These are phyloP conservation scores for Uncinocarpus reesii DNA, from an alignment of 2,329 filamentous ascomycete species.

Conservation along the genomic window DNA sequence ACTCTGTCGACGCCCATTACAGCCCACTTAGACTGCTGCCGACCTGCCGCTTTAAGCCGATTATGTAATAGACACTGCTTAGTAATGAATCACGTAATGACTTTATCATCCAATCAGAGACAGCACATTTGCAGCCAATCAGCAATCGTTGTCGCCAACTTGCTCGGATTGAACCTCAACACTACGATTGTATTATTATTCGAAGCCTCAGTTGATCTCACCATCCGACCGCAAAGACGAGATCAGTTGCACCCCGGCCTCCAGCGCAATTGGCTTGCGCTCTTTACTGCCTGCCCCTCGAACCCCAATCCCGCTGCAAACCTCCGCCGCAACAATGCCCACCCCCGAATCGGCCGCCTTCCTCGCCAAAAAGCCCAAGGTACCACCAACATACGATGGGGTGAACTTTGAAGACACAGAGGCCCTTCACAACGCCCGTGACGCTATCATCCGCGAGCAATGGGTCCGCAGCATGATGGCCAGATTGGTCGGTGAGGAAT, in stretches of 20 bases:
- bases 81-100: neutral
- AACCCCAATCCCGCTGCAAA: neutral
- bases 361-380: constrained; percentile 55
- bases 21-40: too few relatives aligned
- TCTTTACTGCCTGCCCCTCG: neutral
- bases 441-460: constrained; percentile 56
- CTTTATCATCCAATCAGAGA: neutral
- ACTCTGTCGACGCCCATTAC: too few relatives aligned
- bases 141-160: neutral
- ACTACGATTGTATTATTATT: too few relatives aligned
- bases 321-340: constrained; percentile 40
- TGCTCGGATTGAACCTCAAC: neutral
- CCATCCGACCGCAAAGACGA: neutral
- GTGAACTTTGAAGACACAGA: constrained; percentile 57
- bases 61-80: neutral
- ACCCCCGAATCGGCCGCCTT: constrained; percentile 55
- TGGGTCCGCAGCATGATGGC: constrained; percentile 63
- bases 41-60: neutral
- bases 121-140: neutral
- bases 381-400: constrained; percentile 55
- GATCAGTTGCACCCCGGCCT: neutral
- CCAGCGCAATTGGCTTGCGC: neutral
- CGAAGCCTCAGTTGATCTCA: too few relatives aligned
- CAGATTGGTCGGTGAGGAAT: constrained; percentile 53
- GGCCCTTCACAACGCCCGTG: constrained; percentile 53